These are phyloP conservation scores for Lathyrus oleraceus DNA, from an alignment of 306 rosid genomes.

Conservation along the genomic window DNA sequence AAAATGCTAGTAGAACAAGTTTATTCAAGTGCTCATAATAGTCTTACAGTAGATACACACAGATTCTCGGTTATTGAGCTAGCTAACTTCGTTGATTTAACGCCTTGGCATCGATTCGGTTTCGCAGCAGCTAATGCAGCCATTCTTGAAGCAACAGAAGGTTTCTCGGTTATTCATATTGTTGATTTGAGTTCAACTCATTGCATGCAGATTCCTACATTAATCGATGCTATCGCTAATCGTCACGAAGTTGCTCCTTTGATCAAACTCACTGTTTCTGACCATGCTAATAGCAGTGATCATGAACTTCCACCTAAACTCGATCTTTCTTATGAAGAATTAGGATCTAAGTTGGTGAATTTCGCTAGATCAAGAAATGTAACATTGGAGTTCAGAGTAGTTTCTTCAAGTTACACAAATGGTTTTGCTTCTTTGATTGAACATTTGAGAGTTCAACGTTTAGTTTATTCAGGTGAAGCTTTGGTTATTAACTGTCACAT, in stretches of 20 bases:
- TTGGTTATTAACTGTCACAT: constrained; percentile 82
- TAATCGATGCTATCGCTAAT: constrained; percentile 72
- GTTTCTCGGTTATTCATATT: constrained; percentile 66
- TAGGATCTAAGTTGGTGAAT: constrained; percentile 67
- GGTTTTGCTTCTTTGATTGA: constrained; percentile 70
- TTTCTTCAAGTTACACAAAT: constrained; percentile 57
- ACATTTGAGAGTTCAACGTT: constrained; percentile 64
- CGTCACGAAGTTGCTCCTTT: constrained; percentile 68
- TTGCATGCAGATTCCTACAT: constrained; percentile 98
- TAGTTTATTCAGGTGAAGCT: constrained; percentile 56
- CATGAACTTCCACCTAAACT: constrained; percentile 61
- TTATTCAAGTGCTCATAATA: constrained; percentile 32
- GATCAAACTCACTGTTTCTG: constrained; percentile 67
- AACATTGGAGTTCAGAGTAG: constrained; percentile 61
- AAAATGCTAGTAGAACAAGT: constrained; percentile 48
- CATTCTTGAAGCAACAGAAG: constrained; percentile 73
- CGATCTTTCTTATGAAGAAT: constrained; percentile 68
- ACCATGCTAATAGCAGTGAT: constrained; percentile 35
- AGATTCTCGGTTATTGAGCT: constrained; percentile 77
- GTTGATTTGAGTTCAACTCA: constrained; percentile 79
- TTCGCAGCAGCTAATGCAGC: constrained; percentile 81
- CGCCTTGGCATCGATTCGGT: constrained; percentile 94
- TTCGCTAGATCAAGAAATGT: constrained; percentile 75
- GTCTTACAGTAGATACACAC: constrained; percentile 47
- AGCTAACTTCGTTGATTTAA: constrained; percentile 81